Evolutionary conservation across 1,284 basidiomycete genomes (phyloP), one percentile per base, ranked within the genome.

Genomic region (Exobasidium rhododendri): DNA sequence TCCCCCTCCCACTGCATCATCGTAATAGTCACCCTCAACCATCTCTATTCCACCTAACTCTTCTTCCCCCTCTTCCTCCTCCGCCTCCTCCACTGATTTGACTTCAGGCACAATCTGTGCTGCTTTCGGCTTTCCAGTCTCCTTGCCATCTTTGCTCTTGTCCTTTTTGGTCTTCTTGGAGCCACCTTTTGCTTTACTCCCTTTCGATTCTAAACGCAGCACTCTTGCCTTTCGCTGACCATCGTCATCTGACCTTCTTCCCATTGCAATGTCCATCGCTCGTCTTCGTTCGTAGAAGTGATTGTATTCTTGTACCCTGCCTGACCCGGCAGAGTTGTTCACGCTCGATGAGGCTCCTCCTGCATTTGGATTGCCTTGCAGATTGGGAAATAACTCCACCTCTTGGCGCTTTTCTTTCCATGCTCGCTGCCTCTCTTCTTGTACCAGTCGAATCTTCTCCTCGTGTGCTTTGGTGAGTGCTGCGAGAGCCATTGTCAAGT

Each of bases 231-330:
- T 54, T 10, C 52, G 4, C 52, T 54, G 24, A 7, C 24, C 47
- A 50, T 50, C 47, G 7, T 31, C 47, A 50, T 31, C 24, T 7
- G 17, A 7, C 17, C 35, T 40, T 40, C 52, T 55, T n/a, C 52
- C 52, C 52, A 55, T n/a, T 40, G 52, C 52, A 22, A 55, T n/a
- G 35, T 55, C 52, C 26, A 55, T 45, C 7, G 14, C 32, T 56
- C 54, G 32, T 20, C 32, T n/a, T n/a, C 54, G 7, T 40, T 40
- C 35, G 17, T 40, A 40, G 35, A 40, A 40, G 7, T 17, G 35
- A 40, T 40, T 40, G 35, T 40, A 40, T 20, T 24, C 47, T 50
- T 50, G 47, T 26, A 14, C 7, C 7, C 22, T 31, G 14, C 47
- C 14, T 31, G 47, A 24, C 14, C 47, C 47, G 22, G 20, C 47